Evolutionary conservation across 495 filamentous ascomycete genomes (phyloP), one percentile per base, ranked within the genome.

Genomic region (Penicillium bialowiezense): DNA sequence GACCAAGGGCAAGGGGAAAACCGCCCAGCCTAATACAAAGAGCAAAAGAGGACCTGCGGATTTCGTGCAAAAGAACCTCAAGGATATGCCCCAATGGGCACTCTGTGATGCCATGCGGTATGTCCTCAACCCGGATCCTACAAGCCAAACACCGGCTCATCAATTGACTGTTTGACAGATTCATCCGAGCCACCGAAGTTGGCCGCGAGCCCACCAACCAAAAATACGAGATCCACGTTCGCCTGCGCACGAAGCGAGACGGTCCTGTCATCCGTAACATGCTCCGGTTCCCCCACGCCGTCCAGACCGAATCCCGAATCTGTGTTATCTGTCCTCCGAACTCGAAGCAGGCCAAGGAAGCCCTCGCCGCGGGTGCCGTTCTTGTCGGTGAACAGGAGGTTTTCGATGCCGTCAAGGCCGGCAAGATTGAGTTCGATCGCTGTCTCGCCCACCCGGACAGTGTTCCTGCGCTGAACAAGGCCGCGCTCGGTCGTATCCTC

Each of bases 41-140:
- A 86, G 83, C 69, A 89, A n/a, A n/a, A n/a, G 87, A 67, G 69
- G 72, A 45, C 77, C 76, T 44, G 79, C 67, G 51, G 80, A 75
- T 51, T 96, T 80, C 64, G 75, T 64, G 19, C 74, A 85, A 45
- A 75, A 77, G 58, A 73, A 85, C 65, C 28, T 90, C 58, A 72
- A 76, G 60, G 56, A 79, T 54, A 71, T 83, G 54, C 72, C 89
- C 29, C 83, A 88, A 54, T 93, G 82, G 63, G 77, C 88, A 5
- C 78, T 98, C 9, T 88, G 87, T 55, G 93, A 98, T 74, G 93
- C 93, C 6, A 95, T 98, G 84, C 81, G 91, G 88, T 92, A 79
- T 38, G 79, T 56, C 21, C 41, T 32, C 17, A 10, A 12, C 17
- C 13, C 17, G 15, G 17, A 18, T 19, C 8, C 23, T 26, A 26